Evolutionary conservation across 345 rosid genomes (phyloP).

Genomic region (Limnanthes douglasii): DNA sequence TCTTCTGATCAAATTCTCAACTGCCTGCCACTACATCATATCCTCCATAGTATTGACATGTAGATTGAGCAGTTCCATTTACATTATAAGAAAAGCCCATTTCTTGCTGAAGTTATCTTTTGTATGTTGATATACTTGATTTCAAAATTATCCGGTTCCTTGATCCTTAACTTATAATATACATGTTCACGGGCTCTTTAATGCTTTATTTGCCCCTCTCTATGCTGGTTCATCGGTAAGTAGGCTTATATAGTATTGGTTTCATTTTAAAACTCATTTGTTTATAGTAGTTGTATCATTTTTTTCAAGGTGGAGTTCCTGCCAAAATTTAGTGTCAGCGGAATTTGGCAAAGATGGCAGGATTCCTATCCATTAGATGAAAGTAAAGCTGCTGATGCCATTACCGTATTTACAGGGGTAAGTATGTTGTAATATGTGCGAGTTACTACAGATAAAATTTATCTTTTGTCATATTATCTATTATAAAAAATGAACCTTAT

Average conservation of each 20-base stretch:
- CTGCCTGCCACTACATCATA: constrained; percentile 95
- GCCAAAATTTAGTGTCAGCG: constrained; percentile 90
- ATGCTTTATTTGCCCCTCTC: constrained; percentile 76
- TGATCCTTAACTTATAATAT: constrained; percentile 35
- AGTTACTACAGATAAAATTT: too few relatives aligned
- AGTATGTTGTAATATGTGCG: too few relatives aligned
- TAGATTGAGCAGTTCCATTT: constrained; percentile 1
- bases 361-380: constrained; percentile 63
- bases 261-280: too few relatives aligned
- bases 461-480: too few relatives aligned
- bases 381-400: constrained; percentile 31
- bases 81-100: background rate
- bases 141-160: constrained; percentile 4
- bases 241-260: constrained; percentile 1
- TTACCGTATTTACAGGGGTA: constrained; percentile 93
- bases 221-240: constrained; percentile 69
- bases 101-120: constrained; percentile 5
- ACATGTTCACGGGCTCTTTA: constrained; percentile 95
- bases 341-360: constrained; percentile 90
- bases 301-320: constrained; percentile 78
- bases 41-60: constrained; percentile 17
- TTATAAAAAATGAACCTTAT: too few relatives aligned
- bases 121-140: background rate
- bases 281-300: constrained; percentile 1
- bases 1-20: constrained; percentile 76